Percentiles rank a stretch among this genome's conserved stretches.
Evolutionary conservation across 345 rosid genomes (phyloP).

Genomic region (Hypericum androsaemum): DNA sequence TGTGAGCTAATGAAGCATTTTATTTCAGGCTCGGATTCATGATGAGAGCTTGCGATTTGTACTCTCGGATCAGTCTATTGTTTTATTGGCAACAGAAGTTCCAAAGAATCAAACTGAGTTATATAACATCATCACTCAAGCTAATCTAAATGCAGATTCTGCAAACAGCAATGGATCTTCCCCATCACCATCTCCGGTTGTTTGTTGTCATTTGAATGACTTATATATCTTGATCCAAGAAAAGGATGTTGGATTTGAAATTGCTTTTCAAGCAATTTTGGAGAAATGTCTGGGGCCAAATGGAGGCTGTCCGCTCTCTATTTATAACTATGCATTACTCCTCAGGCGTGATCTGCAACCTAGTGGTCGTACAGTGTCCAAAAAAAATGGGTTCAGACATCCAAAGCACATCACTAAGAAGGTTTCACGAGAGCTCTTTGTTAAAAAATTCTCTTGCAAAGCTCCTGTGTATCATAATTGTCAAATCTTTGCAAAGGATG

Average conservation of each 20-base stretch:
- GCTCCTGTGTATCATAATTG: constrained; percentile 95
- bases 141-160: constrained; percentile 44
- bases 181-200: constrained; percentile 52
- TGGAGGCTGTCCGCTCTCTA: constrained; percentile 65
- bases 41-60: constrained; percentile 85
- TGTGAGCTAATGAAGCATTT: background rate
- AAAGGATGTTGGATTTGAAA: constrained; percentile 33
- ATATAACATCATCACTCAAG: constrained; percentile 39
- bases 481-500: constrained; percentile 90
- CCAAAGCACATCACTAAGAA: constrained; percentile 48
- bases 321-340: constrained; percentile 63
- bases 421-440: constrained; percentile 71
- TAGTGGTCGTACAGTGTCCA: constrained; percentile 26
- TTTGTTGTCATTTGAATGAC: constrained; percentile 65
- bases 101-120: constrained; percentile 39
- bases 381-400: constrained; percentile 43
- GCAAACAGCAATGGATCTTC: constrained; percentile 29
- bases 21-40: constrained; percentile 78
- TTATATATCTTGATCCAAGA: constrained; percentile 34
- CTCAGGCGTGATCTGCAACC: constrained; percentile 38
- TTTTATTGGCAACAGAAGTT: constrained; percentile 46
- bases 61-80: constrained; percentile 70
- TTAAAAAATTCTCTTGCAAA: constrained; percentile 90
- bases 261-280: constrained; percentile 36
- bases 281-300: constrained; percentile 62